Percentiles rank a stretch among this genome's conserved stretches.
These are phyloP conservation scores for Penicillium sp. DNA, from an alignment of 2,329 filamentous ascomycete species.

Conservation along the genomic window DNA sequence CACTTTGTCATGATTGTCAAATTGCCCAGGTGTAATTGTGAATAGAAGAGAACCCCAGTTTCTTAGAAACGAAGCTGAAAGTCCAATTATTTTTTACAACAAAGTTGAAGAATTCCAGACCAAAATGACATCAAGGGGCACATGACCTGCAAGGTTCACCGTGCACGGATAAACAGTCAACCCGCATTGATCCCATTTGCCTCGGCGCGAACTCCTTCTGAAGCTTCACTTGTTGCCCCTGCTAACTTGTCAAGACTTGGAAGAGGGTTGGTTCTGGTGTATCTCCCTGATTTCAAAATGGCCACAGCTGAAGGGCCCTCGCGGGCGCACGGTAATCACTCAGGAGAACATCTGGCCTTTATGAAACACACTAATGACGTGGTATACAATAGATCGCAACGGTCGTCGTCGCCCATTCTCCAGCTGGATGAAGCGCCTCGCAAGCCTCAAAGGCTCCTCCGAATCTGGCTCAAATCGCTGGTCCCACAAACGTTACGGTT, in stretches of 20 bases:
- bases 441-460: constrained; percentile 77
- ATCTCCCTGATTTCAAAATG: constrained; percentile 23
- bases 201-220: constrained; percentile 13
- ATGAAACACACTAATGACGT: constrained; percentile 10
- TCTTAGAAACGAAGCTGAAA: background rate
- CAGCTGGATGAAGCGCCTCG: constrained; percentile 90
- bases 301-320: constrained; percentile 37
- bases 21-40: background rate
- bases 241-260: constrained; percentile 4
- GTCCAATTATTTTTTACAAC: background rate
- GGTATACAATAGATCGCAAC: constrained; percentile 60
- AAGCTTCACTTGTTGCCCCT: constrained; percentile 1
- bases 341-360: constrained; percentile 1
- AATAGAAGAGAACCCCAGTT: background rate
- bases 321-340: constrained; percentile 47
- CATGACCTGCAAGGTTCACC: constrained; percentile 16
- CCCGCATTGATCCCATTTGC: constrained; percentile 15
- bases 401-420: constrained; percentile 82
- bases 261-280: background rate
- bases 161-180: constrained; percentile 23
- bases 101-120: constrained; percentile 1
- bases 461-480: constrained; percentile 46
- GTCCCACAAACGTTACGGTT: constrained; percentile 39
- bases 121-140: constrained; percentile 19
- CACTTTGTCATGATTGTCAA: constrained; percentile 7